A percentile compares a stretch with the other conserved stretches of the same genome.
Evolutionary conservation across 176 grass and related monocot genomes (phyloP).

Genomic region (Panicum miliaceum): DNA sequence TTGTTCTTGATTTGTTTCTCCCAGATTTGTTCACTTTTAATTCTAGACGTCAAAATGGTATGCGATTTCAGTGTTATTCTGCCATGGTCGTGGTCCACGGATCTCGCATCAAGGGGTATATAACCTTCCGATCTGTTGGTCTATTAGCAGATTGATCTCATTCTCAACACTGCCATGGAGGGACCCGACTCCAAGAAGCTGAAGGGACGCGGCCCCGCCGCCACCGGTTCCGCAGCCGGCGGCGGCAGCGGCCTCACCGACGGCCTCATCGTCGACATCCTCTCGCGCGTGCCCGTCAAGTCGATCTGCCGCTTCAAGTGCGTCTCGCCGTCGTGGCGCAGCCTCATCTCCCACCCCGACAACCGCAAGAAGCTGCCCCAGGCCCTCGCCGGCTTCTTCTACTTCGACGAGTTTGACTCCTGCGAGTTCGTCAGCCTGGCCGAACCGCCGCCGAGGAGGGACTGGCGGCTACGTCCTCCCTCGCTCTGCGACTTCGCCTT

Average conservation of each 20-base stretch:
- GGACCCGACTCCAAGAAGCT: background rate
- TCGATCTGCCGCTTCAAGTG: conserved; percentile 28
- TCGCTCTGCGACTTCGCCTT: background rate
- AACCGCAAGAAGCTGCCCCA: conserved; percentile 22
- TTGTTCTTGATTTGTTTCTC: too few species aligned
- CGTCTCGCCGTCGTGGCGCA: conserved; percentile 22
- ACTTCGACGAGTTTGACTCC: background rate
- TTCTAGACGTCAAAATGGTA: too few species aligned
- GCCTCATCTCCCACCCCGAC: conserved; percentile 12
- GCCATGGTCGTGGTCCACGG: too few species aligned
- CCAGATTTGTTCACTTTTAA: too few species aligned
- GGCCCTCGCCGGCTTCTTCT: background rate
- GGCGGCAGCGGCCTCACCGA: background rate
- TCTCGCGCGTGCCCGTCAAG: conserved; percentile 9
- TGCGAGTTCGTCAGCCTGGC: background rate
- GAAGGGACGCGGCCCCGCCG: background rate
- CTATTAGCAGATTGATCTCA: background rate
- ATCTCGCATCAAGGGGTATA: too few species aligned
- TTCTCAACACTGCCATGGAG: background rate
- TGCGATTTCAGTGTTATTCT: too few species aligned
- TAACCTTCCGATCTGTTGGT: background rate
- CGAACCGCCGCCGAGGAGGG: background rate
- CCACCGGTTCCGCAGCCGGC: background rate
- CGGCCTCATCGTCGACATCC: conserved; percentile 4
- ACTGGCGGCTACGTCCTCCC: background rate